Evolutionary conservation across 2,329 filamentous ascomycete species (phyloP).

Genomic region (Epichloe elymi): DNA sequence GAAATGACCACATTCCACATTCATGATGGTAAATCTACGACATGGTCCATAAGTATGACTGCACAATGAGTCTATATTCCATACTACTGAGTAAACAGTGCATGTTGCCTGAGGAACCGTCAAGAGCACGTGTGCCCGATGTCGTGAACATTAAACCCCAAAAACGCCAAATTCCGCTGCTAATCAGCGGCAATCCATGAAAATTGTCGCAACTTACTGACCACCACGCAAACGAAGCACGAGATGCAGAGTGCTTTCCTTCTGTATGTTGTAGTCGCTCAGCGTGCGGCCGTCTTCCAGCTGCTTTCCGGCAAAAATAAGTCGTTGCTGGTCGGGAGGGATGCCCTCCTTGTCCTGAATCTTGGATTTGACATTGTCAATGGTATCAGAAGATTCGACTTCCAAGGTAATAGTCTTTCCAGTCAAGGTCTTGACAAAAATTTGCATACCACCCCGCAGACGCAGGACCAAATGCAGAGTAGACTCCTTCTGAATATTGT

Average conservation of each 20-base stretch:
- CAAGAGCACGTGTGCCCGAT: background rate
- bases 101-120: background rate
- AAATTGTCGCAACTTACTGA: constrained; percentile 44
- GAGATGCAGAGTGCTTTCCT: constrained; percentile 70
- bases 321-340: constrained; percentile 83
- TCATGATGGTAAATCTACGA: no score
- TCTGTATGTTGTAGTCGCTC: constrained; percentile 94
- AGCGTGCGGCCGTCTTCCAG: constrained; percentile 84
- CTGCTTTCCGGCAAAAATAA: constrained; percentile 91
- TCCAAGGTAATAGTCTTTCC: constrained; percentile 93
- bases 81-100: background rate
- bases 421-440: constrained; percentile 76
- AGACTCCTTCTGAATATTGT: constrained; percentile 93
- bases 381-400: constrained; percentile 79
- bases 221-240: constrained; percentile 72
- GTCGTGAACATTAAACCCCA: background rate
- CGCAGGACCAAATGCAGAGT: constrained; percentile 71
- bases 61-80: background rate
- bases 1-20: no score
- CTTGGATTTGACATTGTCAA: constrained; percentile 90
- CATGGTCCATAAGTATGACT: background rate
- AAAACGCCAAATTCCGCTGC: constrained; percentile 62
- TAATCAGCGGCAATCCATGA: constrained; percentile 23
- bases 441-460: constrained; percentile 82
- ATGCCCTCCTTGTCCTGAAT: constrained; percentile 92